Evolutionary conservation across 306 rosid genomes (phyloP), one percentile per base, ranked within the genome.

Genomic region (Dalbergia cultrata): DNA sequence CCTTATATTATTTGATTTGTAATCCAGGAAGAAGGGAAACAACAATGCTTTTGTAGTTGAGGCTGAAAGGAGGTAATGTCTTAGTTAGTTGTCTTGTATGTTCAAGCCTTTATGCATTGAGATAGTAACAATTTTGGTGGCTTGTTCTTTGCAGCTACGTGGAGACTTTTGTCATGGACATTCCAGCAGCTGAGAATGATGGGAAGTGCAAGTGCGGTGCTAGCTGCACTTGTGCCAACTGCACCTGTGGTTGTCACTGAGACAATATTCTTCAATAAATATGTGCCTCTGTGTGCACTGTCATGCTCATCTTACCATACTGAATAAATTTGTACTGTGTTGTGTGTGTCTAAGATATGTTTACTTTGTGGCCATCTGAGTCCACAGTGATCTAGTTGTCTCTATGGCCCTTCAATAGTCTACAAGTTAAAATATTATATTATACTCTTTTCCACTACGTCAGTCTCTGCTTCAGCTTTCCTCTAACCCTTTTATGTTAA

Each of bases 171-270:
- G 81, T 77, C 59, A 72, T 89, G 90, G 93, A 88, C 72, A 89
- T 52, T 63, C 75, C 89, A 44, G 91, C 88, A 5, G 94, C 87
- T 3, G 97, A 92, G 90, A 59, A 88, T 67, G 85, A 65, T 2
- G 94, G 94, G 49, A 89, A 87, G 58, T 94, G 98, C 98, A 94
- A 83, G 81, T 92, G 97, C 35, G 93, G 93, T 19, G 0, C 89
- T 34, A 70, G 33, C 94, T 92, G 98, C 88, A 0, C 77, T 47
- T 91, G 95, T 53, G 57, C 8, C 26, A 44, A 84, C 88, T 92
- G 98, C 90, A 70, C 85, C 34, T 94, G 98, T 44, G 89, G 89
- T 11, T 19, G 86, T 33, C 44, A 33, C 31, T 62, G 31, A 62
- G 67, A 62, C 67, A 17, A 62, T 13, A 33, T n/a, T n/a, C 3